Evolutionary conservation across 2,329 filamentous ascomycete genomes (phyloP).

Genomic region (Diaporthe vaccinii): DNA sequence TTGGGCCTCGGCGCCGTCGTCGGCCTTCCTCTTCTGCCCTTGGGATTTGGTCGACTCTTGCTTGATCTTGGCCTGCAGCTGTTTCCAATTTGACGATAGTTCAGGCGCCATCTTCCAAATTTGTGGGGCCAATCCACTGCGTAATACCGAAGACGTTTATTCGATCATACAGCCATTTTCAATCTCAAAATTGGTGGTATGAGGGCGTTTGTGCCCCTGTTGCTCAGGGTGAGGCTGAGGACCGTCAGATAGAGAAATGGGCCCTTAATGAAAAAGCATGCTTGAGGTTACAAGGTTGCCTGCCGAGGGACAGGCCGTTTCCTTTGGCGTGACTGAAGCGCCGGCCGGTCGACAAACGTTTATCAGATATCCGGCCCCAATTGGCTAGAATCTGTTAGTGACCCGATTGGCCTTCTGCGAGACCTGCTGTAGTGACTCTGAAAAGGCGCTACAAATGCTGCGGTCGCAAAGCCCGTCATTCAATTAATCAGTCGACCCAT

Average conservation of each 20-base stretch:
- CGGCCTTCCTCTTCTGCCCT: slow-evolving; percentile 60
- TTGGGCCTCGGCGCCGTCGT: slow-evolving; percentile 47
- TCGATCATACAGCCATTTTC: not conserved
- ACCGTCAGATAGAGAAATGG: not conserved
- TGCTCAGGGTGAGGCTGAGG: not conserved
- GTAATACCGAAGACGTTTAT: slow-evolving; percentile 23
- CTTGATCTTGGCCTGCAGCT: slow-evolving; percentile 75
- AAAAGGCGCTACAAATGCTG: not conserved
- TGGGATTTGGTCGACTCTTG: slow-evolving; percentile 56
- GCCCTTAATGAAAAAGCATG: slow-evolving; percentile 5
- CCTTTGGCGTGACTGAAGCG: not conserved
- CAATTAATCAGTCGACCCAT: not conserved
- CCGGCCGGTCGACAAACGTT: not conserved
- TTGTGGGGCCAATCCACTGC: not conserved
- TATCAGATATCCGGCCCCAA: not conserved
- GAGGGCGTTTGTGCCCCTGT: not conserved
- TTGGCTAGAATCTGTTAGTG: not conserved
- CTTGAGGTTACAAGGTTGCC: not conserved
- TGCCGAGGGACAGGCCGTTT: not conserved
- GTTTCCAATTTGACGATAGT: slow-evolving; percentile 83
- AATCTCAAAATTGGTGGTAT: not conserved
- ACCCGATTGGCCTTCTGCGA: not conserved
- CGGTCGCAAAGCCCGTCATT: not conserved
- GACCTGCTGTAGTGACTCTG: slow-evolving; percentile 4
- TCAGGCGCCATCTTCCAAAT: slow-evolving; percentile 56